phyloP scores from a whole-genome alignment of 768 basidiomycete genomes.

The Leccinum uliginosum region DNA sequence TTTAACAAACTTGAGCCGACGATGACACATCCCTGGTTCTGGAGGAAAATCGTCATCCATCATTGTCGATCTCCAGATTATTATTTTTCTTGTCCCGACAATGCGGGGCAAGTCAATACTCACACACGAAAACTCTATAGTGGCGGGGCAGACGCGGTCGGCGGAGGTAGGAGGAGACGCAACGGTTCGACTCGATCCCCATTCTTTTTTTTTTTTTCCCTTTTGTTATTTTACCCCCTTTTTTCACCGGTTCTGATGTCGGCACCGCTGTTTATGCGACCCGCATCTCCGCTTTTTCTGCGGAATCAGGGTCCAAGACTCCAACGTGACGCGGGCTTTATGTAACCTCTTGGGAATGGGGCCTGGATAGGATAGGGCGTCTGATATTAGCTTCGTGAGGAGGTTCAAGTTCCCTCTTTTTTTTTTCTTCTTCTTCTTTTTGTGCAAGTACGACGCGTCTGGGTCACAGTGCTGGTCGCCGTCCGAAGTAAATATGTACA shows the following conservation, averaged over 20 bases:
- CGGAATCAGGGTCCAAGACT: background rate
- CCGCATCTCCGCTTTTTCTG: background rate
- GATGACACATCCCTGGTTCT: slow-evolving; percentile 54
- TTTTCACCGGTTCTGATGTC: slow-evolving; percentile 2
- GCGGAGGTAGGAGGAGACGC: background rate
- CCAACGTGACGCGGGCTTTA: background rate
- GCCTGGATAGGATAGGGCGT: background rate
- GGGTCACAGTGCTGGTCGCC: background rate
- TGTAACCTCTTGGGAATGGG: background rate
- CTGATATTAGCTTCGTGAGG: background rate
- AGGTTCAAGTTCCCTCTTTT: background rate
- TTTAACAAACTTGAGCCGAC: slow-evolving; percentile 49
- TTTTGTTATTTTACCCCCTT: background rate
- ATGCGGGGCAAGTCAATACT: background rate
- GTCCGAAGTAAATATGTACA: background rate
- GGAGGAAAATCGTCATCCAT: background rate
- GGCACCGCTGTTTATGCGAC: slow-evolving; percentile 17
- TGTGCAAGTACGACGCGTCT: background rate
- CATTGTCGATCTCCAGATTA: background rate
- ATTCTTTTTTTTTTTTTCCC: background rate
- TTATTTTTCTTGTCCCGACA: background rate
- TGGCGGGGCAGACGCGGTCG: background rate
- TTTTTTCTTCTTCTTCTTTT: background rate
- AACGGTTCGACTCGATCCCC: background rate
- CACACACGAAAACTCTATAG: background rate